A percentile compares a stretch with the other conserved stretches of the same genome.
Conservation (phyloP, 345 rosid genomes). For the Camelina laxa region DNA sequence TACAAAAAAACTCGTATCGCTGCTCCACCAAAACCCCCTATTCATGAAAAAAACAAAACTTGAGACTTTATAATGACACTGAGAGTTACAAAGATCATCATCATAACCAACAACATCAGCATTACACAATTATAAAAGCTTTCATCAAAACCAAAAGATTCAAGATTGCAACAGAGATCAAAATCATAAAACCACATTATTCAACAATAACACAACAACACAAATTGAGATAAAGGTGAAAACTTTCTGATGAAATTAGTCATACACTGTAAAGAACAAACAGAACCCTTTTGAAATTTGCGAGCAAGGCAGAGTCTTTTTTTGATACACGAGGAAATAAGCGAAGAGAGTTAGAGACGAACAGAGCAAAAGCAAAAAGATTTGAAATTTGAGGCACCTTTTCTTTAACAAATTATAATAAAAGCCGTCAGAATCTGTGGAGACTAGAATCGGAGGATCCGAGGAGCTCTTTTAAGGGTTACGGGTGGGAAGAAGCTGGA, state of each 20-base stretch:
- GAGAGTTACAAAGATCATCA: constrained; percentile 20
- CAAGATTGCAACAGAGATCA: constrained; percentile 24
- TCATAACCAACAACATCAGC: not conserved
- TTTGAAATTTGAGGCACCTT: constrained; percentile 23
- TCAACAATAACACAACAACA: constrained; percentile 22
- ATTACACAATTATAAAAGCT: constrained; percentile 16
- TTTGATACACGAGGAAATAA: not conserved
- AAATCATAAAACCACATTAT: constrained; percentile 16
- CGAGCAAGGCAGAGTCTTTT: not conserved
- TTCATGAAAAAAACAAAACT: constrained; percentile 34
- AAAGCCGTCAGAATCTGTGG: constrained; percentile 41
- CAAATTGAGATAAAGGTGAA: not conserved
- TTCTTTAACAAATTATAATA: not conserved
- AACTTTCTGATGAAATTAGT: not conserved
- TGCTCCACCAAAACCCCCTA: constrained; percentile 3
- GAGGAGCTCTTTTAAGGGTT: constrained; percentile 45
- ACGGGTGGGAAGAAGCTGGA: constrained; percentile 45
- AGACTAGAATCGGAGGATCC: constrained; percentile 70
- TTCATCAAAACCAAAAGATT: constrained; percentile 12
- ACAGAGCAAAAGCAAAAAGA: not conserved
- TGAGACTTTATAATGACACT: constrained; percentile 27
- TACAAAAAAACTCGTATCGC: constrained; percentile 35
- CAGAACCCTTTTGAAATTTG: not conserved
- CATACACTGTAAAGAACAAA: not conserved
- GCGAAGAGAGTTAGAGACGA: constrained; percentile 17